Percentiles rank a stretch among this genome's conserved stretches.
Conservation (phyloP, 345 rosid genomes). For the Zanthoxylum bungeanum region DNA sequence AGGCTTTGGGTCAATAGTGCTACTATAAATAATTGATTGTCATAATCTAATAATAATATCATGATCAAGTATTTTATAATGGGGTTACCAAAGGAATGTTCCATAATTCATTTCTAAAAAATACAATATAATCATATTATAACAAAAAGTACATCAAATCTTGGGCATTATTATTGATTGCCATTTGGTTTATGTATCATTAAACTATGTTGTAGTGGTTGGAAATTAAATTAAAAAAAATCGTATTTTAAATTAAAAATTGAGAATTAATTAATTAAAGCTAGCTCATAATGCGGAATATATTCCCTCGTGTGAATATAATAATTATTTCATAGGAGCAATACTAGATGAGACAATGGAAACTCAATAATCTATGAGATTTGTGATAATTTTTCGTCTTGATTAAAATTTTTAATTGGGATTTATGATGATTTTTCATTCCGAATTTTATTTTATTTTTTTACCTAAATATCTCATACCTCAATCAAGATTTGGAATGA, state of each 20-base stretch:
- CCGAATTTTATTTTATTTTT: no score
- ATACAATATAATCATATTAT: neutral
- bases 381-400: no score
- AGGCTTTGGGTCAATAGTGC: neutral
- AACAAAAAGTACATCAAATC: slow-evolving; percentile 11
- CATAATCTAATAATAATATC: slow-evolving; percentile 9
- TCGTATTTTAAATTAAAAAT: neutral
- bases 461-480: no score
- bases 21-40: slow-evolving; percentile 2
- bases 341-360: neutral
- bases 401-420: no score
- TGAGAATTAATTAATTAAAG: slow-evolving; percentile 4
- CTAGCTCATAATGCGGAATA: neutral
- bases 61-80: slow-evolving; percentile 11
- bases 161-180: neutral
- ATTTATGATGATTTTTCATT: no score
- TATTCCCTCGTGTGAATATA: slow-evolving; percentile 20
- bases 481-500: no score
- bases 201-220: slow-evolving; percentile 11
- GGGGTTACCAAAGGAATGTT: slow-evolving; percentile 21
- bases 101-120: slow-evolving; percentile 4
- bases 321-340: neutral
- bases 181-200: neutral
- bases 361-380: slow-evolving; percentile 9
- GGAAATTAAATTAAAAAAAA: neutral